A percentile compares a stretch with the other conserved stretches of the same genome.
Evolutionary conservation across 2,329 filamentous ascomycete species (phyloP).

Genomic region (Chaetomium globosum): DNA sequence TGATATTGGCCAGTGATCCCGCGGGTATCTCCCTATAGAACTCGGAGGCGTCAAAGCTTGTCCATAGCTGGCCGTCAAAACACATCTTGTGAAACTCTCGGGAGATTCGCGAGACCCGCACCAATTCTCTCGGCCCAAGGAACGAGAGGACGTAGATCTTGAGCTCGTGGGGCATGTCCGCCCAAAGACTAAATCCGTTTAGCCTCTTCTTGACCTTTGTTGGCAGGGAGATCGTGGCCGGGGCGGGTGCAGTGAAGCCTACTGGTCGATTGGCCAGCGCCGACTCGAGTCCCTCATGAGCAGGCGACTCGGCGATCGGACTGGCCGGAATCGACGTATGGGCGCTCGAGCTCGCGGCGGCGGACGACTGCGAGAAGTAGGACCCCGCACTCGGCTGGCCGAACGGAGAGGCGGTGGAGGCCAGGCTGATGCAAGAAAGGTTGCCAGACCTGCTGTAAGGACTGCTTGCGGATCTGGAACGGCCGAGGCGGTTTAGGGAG

Average conservation of each 20-base stretch:
- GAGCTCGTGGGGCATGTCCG: constrained; percentile 78
- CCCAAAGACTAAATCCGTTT: constrained; percentile 70
- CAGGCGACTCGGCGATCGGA: constrained; percentile 47
- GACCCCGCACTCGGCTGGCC: constrained; percentile 42
- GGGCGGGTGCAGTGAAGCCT: constrained; percentile 49
- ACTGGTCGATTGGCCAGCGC: constrained; percentile 60
- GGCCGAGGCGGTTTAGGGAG: constrained; percentile 65
- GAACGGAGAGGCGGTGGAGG: constrained; percentile 49
- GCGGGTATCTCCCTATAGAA: constrained; percentile 89
- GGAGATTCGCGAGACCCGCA: constrained; percentile 75
- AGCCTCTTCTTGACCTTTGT: constrained; percentile 59
- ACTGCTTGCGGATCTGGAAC: constrained; percentile 68
- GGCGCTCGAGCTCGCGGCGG: constrained; percentile 41
- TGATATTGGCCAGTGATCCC: constrained; percentile 80
- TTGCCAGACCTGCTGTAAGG: constrained; percentile 62
- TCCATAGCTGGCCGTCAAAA: constrained; percentile 95
- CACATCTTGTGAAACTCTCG: constrained; percentile 79
- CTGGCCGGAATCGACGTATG: constrained; percentile 47
- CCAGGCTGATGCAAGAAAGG: constrained; percentile 59
- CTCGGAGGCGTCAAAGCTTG: constrained; percentile 76
- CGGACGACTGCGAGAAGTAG: constrained; percentile 40
- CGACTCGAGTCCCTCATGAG: constrained; percentile 48
- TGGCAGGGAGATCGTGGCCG: constrained; percentile 63
- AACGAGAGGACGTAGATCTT: constrained; percentile 76
- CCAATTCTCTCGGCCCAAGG: constrained; percentile 76